These are phyloP conservation scores for Candida dendrica DNA, from an alignment of 805 yeast species.

Conservation along the genomic window DNA sequence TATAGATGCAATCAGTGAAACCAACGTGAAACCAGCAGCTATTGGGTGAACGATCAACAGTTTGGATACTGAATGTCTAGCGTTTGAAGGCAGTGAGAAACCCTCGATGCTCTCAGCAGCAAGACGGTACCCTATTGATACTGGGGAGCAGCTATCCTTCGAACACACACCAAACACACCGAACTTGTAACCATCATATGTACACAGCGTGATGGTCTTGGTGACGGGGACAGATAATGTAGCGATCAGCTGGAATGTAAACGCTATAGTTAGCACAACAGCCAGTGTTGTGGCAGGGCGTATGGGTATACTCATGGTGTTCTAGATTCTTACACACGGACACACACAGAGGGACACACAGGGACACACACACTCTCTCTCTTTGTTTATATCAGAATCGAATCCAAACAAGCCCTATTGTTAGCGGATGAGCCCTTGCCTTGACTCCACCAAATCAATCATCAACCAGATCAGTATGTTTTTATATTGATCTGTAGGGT, in stretches of 20 bases:
- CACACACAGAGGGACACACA: too few relatives aligned
- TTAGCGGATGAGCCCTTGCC: too few relatives aligned
- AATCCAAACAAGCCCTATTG: too few relatives aligned
- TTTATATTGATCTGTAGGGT: too few relatives aligned
- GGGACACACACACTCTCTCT: too few relatives aligned
- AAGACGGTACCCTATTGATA: slow-evolving; percentile 36
- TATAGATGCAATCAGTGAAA: slow-evolving; percentile 35
- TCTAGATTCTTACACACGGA: too few relatives aligned
- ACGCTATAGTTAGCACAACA: slow-evolving; percentile 38
- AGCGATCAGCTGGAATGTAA: slow-evolving; percentile 52
- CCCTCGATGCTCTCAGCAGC: slow-evolving; percentile 27
- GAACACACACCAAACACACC: slow-evolving; percentile 70
- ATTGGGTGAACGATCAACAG: slow-evolving; percentile 63
- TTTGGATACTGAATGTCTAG: slow-evolving; percentile 51
- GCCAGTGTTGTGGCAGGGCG: slow-evolving; percentile 29
- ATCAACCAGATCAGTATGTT: too few relatives aligned
- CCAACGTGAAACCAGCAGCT: slow-evolving; percentile 46
- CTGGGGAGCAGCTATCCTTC: slow-evolving; percentile 29
- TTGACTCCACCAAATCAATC: too few relatives aligned
- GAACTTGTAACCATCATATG: slow-evolving; percentile 41
- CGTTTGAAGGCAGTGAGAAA: slow-evolving; percentile 49
- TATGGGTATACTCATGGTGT: slow-evolving; percentile 17
- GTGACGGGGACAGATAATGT: slow-evolving; percentile 58
- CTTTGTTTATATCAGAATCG: too few relatives aligned
- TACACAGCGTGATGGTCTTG: slow-evolving; percentile 37